phyloP scores from a whole-genome alignment of 805 yeast genomes.

The Teunomyces kruisii region DNA sequence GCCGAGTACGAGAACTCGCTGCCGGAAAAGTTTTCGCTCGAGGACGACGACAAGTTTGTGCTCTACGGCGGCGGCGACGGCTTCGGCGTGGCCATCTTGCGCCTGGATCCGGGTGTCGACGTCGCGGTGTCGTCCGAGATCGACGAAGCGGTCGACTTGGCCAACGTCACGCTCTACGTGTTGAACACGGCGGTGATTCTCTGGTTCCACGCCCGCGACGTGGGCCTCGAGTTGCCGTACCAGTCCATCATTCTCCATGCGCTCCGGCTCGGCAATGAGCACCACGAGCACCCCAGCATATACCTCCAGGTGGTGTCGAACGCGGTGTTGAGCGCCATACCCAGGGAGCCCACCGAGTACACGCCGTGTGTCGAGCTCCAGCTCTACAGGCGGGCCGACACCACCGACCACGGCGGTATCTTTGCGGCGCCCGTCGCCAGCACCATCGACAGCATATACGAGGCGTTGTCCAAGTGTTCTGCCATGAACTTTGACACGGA shows the following conservation, averaged over 20 bases:
- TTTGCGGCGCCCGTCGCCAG: conserved; percentile 2
- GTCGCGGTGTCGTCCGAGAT: conserved; percentile 13
- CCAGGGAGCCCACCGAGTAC: conserved; percentile 15
- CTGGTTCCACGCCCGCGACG: conserved; percentile 21
- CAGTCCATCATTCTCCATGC: conserved; percentile 35
- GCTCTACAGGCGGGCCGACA: conserved; percentile 8
- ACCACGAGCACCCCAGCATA: conserved; percentile 14
- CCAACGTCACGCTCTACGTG: conserved; percentile 27
- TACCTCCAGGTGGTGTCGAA: conserved; percentile 32
- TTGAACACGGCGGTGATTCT: conserved; percentile 34
- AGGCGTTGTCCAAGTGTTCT: conserved; percentile 38
- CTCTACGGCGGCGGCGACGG: conserved; percentile 38
- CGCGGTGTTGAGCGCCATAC: conserved; percentile 13
- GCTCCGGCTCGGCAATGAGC: conserved; percentile 21
- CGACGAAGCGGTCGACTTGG: conserved; percentile 7
- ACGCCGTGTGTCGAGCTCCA: conserved; percentile 20
- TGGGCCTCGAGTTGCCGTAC: conserved; percentile 38
- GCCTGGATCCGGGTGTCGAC: conserved; percentile 14
- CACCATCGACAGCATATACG: conserved; percentile 22
- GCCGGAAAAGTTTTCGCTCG: conserved; percentile 39
- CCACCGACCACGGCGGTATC: conserved; percentile 15
- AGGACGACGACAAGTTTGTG: conserved; percentile 38
- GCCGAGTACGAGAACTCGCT: conserved; percentile 33
- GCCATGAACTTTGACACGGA: conserved; percentile 35
- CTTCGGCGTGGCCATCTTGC: conserved; percentile 12